Evolutionary conservation across 345 rosid genomes (phyloP).

Genomic region (Bruguiera sexangula): DNA sequence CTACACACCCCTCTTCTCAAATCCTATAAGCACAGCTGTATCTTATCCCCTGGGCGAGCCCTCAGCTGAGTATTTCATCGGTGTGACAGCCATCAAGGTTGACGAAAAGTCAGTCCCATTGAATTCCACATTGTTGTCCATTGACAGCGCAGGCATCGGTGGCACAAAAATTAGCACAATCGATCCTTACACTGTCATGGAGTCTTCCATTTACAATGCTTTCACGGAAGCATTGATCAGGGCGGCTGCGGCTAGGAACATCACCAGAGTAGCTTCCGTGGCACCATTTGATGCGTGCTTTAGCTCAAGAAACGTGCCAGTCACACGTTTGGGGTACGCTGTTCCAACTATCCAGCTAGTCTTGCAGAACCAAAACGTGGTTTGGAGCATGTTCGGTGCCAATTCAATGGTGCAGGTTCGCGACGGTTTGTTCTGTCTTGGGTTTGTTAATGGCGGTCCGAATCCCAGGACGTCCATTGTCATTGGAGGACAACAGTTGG

Average conservation of each 20-base stretch:
- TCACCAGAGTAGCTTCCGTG: conserved; percentile 43
- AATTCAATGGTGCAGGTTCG: conserved; percentile 34
- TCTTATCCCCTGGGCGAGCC: conserved; percentile 13
- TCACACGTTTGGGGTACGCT: conserved; percentile 30
- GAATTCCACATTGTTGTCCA: conserved; percentile 15
- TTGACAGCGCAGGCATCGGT: conserved; percentile 23
- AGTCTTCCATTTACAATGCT: conserved; percentile 46
- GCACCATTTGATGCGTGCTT: conserved; percentile 63
- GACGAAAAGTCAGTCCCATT: conserved; percentile 12
- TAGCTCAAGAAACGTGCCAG: conserved; percentile 26
- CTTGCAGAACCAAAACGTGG: conserved; percentile 9
- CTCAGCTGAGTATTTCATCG: conserved; percentile 33
- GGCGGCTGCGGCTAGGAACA: conserved; percentile 38
- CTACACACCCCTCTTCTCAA: conserved; percentile 14
- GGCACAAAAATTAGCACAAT: conserved; percentile 82
- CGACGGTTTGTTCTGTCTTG: conserved; percentile 26
- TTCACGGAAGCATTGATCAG: conserved; percentile 39
- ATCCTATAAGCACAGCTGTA: conserved; percentile 29
- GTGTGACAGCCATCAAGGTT: conserved; percentile 25
- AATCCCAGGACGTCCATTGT: conserved; percentile 23
- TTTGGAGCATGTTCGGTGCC: conserved; percentile 28
- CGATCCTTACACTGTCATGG: conserved; percentile 58
- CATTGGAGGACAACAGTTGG: conserved; percentile 32
- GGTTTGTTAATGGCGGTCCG: conserved; percentile 29
- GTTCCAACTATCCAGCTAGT: conserved; percentile 28